Evolutionary conservation across 2,329 filamentous ascomycete species (phyloP).

Genomic region (Pseudogymnoascus pannorum): DNA sequence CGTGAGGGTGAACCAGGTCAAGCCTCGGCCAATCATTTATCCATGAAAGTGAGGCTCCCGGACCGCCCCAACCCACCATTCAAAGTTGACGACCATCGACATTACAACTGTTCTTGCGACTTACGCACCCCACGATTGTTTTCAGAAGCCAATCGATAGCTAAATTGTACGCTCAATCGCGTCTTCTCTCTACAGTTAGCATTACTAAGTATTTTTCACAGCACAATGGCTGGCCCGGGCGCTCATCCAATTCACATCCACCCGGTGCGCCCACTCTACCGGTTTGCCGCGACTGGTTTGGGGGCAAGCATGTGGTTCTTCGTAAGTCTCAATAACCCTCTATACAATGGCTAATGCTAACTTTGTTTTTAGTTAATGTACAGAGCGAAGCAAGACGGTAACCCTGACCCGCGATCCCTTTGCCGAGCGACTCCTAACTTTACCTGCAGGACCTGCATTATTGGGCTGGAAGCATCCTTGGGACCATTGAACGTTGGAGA

Average conservation of each 20-base stretch:
- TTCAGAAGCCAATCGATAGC: neutral
- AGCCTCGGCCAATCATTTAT: constrained; percentile 8
- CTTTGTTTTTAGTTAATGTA: constrained; percentile 70
- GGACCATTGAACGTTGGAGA: constrained; percentile 62
- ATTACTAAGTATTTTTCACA: neutral
- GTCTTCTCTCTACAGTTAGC: neutral
- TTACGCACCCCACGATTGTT: constrained; percentile 4
- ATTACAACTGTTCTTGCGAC: neutral
- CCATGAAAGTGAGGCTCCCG: constrained; percentile 6
- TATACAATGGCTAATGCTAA: constrained; percentile 18
- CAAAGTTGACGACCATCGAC: constrained; percentile 7
- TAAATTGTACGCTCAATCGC: neutral
- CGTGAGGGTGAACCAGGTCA: constrained; percentile 1
- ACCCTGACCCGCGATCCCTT: constrained; percentile 18
- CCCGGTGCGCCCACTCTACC: constrained; percentile 63
- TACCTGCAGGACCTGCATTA: constrained; percentile 56
- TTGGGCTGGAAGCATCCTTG: constrained; percentile 94
- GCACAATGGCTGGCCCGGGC: constrained; percentile 23
- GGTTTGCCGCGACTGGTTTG: constrained; percentile 76
- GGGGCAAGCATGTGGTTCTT: constrained; percentile 99
- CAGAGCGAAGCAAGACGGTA: constrained; percentile 90
- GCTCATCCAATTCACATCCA: constrained; percentile 50
- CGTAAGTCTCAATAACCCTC: constrained; percentile 47
- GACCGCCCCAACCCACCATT: constrained; percentile 5
- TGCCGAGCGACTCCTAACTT: neutral